Base-by-base conservation (phyloP, 2,329 filamentous ascomycete species). In the Phialocephala subalpina region DNA sequence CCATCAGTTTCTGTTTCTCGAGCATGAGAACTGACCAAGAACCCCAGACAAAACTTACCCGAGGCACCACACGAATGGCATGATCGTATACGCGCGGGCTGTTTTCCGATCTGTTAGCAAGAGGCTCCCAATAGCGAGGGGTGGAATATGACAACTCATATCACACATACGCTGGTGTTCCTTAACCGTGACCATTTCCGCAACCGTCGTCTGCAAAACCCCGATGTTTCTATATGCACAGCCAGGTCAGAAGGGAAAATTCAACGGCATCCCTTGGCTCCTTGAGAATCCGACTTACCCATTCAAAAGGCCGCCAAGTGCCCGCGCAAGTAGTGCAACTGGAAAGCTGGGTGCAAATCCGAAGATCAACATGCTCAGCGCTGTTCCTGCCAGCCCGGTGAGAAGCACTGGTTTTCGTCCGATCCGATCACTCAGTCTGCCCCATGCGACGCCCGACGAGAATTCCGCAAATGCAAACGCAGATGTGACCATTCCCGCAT, bases 11-110 rank as follows among this genome's bases (percentile, higher is more conserved):
- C 20, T 11, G 3, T 22, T 38, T 6, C 38, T 4, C 4, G 14
- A 42, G 18, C 5, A 42, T 56, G 47, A 66, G 27, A 58, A 58
- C 38, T 56, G 64, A 63, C 55, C 42, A 62, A 47, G 53, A 40
- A 40, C 12, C 27, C 49, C 27, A 18, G 25, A 60, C 29, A 25
- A n/a, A 22, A 80, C 84, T 80, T 83, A 93, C 84, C 96, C 96
- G 75, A 99, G 86, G 77, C 94, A 97, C 96, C 96, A 99, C 29
- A 98, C 93, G 77, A 97, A 93, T 7, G 96, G 96, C 94, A 99
- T 97, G 72, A 98, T 94, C 14, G 95, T 93, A 80, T 97, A 99
- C 58, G 95, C 96, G 73, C 93, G 92, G 72, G 94, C 92, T 94
- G 67, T 65, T 42, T 29, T 53, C 25, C 49, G 58, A 72, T 64